Conservation (phyloP, 345 rosid species). For the Eucalyptus marginata region DNA sequence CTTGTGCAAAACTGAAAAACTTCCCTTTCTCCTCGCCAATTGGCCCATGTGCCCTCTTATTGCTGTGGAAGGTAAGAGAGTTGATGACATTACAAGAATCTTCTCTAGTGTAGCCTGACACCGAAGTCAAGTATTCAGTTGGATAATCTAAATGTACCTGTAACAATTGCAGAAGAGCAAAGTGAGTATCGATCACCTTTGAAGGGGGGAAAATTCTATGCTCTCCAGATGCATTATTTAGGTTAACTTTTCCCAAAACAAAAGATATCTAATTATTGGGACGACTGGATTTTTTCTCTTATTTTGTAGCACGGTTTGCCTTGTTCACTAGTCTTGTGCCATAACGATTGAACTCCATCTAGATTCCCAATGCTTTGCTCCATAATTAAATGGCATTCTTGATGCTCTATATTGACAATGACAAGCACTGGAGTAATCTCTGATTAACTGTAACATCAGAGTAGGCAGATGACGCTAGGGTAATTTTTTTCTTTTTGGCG, state of each 20-base stretch:
- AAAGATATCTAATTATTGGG: not conserved
- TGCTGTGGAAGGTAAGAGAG: not conserved
- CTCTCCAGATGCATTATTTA: not conserved
- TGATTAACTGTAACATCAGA: not conserved
- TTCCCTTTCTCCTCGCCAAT: not conserved
- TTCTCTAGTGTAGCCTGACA: not conserved
- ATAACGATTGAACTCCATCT: not conserved
- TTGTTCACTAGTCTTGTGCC: not conserved
- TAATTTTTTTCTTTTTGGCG: not conserved
- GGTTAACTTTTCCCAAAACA: not conserved
- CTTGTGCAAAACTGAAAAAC: not conserved
- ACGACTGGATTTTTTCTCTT: accelerated
- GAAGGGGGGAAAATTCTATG: not conserved
- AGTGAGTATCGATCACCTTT: not conserved
- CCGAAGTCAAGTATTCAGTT: not conserved
- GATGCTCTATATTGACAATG: not conserved
- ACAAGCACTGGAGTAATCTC: not conserved
- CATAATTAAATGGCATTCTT: not conserved
- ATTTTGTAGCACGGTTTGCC: not conserved
- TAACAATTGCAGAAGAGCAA: not conserved
- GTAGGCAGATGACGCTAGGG: not conserved
- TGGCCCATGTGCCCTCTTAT: not conserved
- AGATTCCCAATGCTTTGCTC: not conserved
- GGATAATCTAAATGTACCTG: not conserved
- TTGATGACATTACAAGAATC: not conserved